phyloP scores from a whole-genome alignment of 345 rosid species.

The Bretschneidera sinensis region DNA sequence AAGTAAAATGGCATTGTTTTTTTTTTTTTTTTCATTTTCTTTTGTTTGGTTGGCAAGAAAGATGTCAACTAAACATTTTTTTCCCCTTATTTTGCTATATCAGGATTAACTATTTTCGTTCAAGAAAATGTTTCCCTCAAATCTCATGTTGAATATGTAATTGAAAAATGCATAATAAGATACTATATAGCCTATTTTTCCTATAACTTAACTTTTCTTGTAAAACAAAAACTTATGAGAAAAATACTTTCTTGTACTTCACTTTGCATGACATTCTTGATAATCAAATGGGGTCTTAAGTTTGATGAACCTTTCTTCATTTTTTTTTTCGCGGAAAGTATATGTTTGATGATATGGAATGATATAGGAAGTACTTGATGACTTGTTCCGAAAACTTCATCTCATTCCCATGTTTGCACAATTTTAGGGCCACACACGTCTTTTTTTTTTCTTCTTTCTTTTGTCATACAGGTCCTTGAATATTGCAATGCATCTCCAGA shows the following conservation, averaged over 20 bases:
- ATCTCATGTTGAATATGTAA: neutral
- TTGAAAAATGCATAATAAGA: neutral
- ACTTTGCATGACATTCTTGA: neutral
- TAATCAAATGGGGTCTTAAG: neutral
- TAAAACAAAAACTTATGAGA: neutral
- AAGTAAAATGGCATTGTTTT: neutral
- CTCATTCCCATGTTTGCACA: neutral
- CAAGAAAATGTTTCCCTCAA: neutral
- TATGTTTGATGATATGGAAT: neutral
- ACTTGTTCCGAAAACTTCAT: neutral
- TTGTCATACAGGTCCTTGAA: constrained; percentile 79
- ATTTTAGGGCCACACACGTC: neutral
- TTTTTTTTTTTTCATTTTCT: neutral
- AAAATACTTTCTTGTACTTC: neutral
- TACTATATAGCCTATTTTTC: neutral
- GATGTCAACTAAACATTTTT: too few relatives aligned
- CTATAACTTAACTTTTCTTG: neutral
- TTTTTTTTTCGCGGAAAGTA: neutral
- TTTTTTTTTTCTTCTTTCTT: constrained; percentile 1
- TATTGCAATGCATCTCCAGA: constrained; percentile 79
- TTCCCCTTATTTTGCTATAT: too few relatives aligned
- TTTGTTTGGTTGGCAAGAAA: too few relatives aligned
- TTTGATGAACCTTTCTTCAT: neutral
- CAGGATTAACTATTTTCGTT: too few relatives aligned
- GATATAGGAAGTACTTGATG: neutral